A percentile compares a stretch with the other conserved stretches of the same genome.
Evolutionary conservation across 495 filamentous ascomycete genomes (phyloP).

Genomic region (Eremomyces bilateralis): DNA sequence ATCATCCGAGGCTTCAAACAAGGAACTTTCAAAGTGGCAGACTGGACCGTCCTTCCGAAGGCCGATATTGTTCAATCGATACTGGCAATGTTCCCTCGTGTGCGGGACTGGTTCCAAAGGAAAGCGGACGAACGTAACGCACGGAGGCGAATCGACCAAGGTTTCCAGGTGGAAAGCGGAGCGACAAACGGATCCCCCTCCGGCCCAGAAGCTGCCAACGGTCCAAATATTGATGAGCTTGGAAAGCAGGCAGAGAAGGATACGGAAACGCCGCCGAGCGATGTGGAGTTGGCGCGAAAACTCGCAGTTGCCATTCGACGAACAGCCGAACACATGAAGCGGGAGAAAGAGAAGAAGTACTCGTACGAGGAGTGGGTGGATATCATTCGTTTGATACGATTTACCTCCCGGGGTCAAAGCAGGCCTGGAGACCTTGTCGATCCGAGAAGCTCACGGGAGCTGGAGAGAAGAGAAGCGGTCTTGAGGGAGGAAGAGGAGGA

Average conservation of each 20-base stretch:
- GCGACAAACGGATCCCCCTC: background rate
- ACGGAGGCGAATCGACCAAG: conserved; percentile 25
- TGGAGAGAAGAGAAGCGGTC: conserved; percentile 6
- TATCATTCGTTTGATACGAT: conserved; percentile 36
- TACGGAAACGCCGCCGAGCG: conserved; percentile 1
- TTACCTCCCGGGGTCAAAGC: conserved; percentile 19
- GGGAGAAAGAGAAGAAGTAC: conserved; percentile 25
- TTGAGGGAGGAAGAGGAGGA: conserved; percentile 30
- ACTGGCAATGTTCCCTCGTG: conserved; percentile 21
- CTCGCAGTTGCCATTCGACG: conserved; percentile 32
- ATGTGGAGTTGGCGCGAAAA: conserved; percentile 25
- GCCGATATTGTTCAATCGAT: conserved; percentile 25
- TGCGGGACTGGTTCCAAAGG: conserved; percentile 21
- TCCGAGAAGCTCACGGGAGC: background rate
- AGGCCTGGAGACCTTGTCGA: background rate
- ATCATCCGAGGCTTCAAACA: conserved; percentile 34
- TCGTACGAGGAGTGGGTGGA: conserved; percentile 44
- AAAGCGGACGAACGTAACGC: conserved; percentile 12
- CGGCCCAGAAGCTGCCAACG: background rate
- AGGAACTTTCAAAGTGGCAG: conserved; percentile 29
- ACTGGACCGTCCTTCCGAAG: conserved; percentile 36
- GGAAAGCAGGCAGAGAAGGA: background rate
- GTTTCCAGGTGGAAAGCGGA: conserved; percentile 16
- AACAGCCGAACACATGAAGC: conserved; percentile 25
- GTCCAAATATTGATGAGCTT: background rate